Percentiles rank a stretch among this genome's conserved stretches.
Evolutionary conservation across 2,329 filamentous ascomycete species (phyloP).

Genomic region (Scortechinia acanthostroma): DNA sequence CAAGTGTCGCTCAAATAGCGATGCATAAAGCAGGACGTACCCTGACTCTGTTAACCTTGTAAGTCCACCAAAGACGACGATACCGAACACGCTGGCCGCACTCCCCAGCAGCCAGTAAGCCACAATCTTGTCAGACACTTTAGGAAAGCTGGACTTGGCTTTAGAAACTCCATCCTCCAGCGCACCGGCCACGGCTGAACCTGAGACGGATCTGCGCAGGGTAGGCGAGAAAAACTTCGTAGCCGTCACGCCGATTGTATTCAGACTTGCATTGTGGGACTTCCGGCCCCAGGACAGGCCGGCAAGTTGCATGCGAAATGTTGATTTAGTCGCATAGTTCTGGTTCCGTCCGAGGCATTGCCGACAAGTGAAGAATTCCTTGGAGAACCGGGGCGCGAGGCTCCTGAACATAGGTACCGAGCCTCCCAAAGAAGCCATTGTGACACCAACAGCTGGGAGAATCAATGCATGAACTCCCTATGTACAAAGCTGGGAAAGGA

Average conservation of each 20-base stretch:
- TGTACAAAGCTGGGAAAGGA: neutral
- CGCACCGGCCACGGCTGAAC: conserved; percentile 11
- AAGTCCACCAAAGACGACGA: conserved; percentile 62
- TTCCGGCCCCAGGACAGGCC: conserved; percentile 15
- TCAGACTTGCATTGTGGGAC: conserved; percentile 13
- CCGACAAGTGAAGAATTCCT: conserved; percentile 27
- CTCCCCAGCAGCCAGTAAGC: conserved; percentile 65
- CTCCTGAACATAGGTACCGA: conserved; percentile 19
- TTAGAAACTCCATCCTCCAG: conserved; percentile 13
- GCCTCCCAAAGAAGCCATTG: conserved; percentile 21
- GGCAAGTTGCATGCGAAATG: conserved; percentile 18
- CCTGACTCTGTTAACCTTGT: conserved; percentile 65
- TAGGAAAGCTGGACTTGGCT: conserved; percentile 29
- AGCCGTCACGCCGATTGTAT: neutral
- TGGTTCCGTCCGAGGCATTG: conserved; percentile 25
- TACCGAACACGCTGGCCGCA: conserved; percentile 62
- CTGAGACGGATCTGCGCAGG: conserved; percentile 4
- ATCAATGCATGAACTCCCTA: no score
- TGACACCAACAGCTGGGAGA: conserved; percentile 4
- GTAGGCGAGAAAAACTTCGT: neutral
- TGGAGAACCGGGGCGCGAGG: conserved; percentile 21
- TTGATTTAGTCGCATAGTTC: conserved; percentile 14
- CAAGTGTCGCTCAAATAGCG: neutral
- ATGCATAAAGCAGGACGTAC: conserved; percentile 22
- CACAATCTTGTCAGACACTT: conserved; percentile 46